Evolutionary conservation across 805 yeast genomes (phyloP).

Genomic region (Kockiozyma suomiensis): DNA sequence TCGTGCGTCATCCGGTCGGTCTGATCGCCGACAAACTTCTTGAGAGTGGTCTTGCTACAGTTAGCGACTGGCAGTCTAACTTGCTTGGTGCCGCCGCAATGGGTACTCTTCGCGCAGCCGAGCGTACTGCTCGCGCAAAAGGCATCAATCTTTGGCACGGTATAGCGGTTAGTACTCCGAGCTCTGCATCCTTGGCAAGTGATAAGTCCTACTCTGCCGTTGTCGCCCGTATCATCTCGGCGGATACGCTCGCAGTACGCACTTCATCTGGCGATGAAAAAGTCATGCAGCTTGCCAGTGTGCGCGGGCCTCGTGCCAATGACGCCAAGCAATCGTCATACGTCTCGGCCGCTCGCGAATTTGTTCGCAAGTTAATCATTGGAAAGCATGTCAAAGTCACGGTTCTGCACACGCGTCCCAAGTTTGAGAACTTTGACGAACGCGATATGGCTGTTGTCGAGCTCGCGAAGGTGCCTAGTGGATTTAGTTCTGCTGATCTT

Average conservation of each 20-base stretch:
- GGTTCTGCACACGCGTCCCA: slow-evolving; percentile 66
- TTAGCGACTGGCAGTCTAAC: slow-evolving; percentile 78
- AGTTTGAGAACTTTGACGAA: slow-evolving; percentile 62
- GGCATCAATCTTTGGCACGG: slow-evolving; percentile 62
- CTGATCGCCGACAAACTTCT: slow-evolving; percentile 69
- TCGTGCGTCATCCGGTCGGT: slow-evolving; percentile 73
- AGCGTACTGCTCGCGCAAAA: slow-evolving; percentile 58
- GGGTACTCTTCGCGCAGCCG: slow-evolving; percentile 64
- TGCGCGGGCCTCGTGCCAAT: slow-evolving; percentile 70
- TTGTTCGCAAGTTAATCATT: slow-evolving; percentile 64
- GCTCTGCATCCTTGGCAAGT: slow-evolving; percentile 38
- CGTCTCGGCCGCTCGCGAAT: slow-evolving; percentile 71
- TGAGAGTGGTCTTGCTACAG: slow-evolving; percentile 69
- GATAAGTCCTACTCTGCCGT: slow-evolving; percentile 58
- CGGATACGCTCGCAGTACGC: slow-evolving; percentile 66
- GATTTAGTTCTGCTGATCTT: slow-evolving; percentile 55
- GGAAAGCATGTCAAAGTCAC: slow-evolving; percentile 68
- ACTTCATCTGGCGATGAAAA: slow-evolving; percentile 48
- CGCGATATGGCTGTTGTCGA: slow-evolving; percentile 64
- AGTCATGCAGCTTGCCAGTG: slow-evolving; percentile 74
- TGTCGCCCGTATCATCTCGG: slow-evolving; percentile 63
- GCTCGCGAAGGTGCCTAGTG: slow-evolving; percentile 17
- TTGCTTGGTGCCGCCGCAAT: slow-evolving; percentile 66
- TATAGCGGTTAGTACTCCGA: slow-evolving; percentile 38
- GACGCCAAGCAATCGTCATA: slow-evolving; percentile 61